Base-by-base conservation (phyloP, 2,329 filamentous ascomycete species). In the Cladobotryum protrusum region DNA sequence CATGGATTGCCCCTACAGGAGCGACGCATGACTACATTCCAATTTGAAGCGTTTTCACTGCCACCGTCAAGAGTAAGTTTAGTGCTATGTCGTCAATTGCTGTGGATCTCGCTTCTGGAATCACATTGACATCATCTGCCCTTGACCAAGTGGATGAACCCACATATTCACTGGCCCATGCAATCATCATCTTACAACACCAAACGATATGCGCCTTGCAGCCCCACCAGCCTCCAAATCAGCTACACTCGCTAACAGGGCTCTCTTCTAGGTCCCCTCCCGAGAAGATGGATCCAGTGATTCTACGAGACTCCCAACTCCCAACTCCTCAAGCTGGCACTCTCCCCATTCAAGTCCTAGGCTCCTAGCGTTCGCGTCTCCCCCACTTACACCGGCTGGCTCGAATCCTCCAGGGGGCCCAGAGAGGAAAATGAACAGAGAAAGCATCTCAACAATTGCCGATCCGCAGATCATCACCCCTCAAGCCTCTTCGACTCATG, bases 11-110 rank as follows among this genome's bases (percentile, higher is more conserved):
- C 85, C 59, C 77, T 96, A 54, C 91, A 96, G 71, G 86, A 91
- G 60, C 79, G 83, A 50, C 82, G 91, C 56, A 82, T 95, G 75
- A 87, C 86, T 64, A 88, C 90, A 64, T 95, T 89, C 69, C 84
- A 86, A 40, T 97, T 91, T 63, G 91, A 96, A 65, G 86, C 92
- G 33, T 84, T 96, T 56, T 97, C 93, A 34, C 76, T 97, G 47
- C 92, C 93, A 35, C 78, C 81, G 32, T 92, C 89, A 42, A 81
- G 88, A 70, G 89, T 92, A 82, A 70, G 86, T 79, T 35, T 19
- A 32, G 24, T 29, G 24, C 6, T 8, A n/a, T n/a, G 24, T 29
- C 24, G 24, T 29, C 24, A 29, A 34, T n/a, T 15, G 19, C 11
- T n/a, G 12, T 32, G 17, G 13, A 17, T 42, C 19, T 4, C n/a